Conservation (phyloP, 768 basidiomycete genomes). For the Mrakia hoshinonis region DNA sequence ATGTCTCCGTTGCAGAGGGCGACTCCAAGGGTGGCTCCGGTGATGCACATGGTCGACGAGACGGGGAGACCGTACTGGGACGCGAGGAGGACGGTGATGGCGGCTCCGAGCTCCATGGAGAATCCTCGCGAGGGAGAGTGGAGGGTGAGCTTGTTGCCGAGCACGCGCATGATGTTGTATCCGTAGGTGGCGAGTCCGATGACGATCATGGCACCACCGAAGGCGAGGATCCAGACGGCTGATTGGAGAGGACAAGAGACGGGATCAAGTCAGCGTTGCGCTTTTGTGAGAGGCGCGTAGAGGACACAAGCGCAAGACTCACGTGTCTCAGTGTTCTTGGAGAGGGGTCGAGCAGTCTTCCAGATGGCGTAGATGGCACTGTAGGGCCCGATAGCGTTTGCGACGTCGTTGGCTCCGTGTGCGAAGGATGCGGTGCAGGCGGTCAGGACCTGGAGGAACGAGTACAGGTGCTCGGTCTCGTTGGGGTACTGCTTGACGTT, state of each 20-base stretch:
- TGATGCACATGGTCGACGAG: slow-evolving; percentile 39
- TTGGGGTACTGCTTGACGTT: slow-evolving; percentile 40
- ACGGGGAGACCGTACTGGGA: slow-evolving; percentile 42
- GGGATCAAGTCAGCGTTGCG: too few species aligned
- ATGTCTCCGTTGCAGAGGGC: slow-evolving; percentile 39
- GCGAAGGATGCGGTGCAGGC: slow-evolving; percentile 45
- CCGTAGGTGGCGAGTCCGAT: slow-evolving; percentile 40
- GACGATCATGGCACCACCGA: slow-evolving; percentile 36
- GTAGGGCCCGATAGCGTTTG: slow-evolving; percentile 41
- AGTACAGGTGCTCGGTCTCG: slow-evolving; percentile 45
- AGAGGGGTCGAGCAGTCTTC: slow-evolving; percentile 34
- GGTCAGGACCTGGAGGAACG: slow-evolving; percentile 45
- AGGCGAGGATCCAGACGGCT: slow-evolving; percentile 44
- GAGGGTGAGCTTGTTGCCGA: slow-evolving; percentile 44
- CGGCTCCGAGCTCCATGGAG: slow-evolving; percentile 46
- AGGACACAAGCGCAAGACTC: too few species aligned
- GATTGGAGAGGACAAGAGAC: too few species aligned
- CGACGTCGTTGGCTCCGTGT: slow-evolving; percentile 45
- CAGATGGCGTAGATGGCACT: slow-evolving; percentile 43
- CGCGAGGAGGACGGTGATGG: slow-evolving; percentile 45
- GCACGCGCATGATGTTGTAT: slow-evolving; percentile 43
- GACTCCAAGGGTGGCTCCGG: slow-evolving; percentile 37
- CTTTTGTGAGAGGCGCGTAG: too few species aligned
- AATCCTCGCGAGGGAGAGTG: slow-evolving; percentile 45
- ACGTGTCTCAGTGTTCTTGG: slow-evolving; percentile 38